Base-by-base conservation (phyloP, 352 stramenopile genomes). In the Phytopythium mirpurense region DNA sequence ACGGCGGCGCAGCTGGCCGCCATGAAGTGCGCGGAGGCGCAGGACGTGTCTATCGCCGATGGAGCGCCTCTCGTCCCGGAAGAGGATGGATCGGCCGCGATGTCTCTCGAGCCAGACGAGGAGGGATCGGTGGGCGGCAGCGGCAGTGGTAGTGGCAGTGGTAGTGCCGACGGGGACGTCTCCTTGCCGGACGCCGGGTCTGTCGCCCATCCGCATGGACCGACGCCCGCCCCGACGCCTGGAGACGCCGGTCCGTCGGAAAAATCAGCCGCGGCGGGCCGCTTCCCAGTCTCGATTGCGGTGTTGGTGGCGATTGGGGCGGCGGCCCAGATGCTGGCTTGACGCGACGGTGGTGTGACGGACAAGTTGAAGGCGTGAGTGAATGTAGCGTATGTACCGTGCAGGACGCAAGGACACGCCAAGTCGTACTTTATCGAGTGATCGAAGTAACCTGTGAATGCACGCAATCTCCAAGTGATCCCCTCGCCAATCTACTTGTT, bases 11-110 rank as follows among this genome's bases (percentile, higher is more conserved):
- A 79, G 19, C 53, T 83, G 4, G 43, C 49, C 32, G 36, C 54
- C 19, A 68, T 83, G 57, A 57, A 51, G 18, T 83, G 72, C 48
- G 44, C 54, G n/a, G 68, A 73, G 47, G 59, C 65, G 7, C 45
- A 51, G n/a, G 29, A 51, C 4, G 45, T 38, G 29, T 14, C 45
- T 4, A 10, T 14, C 2, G 31, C 23, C 8, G 27, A 9, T 0
- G 14, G 4, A 14, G 7, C 10, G 3, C 11, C 19, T 6, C 19
- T 26, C 8, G 38, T 27, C 7, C 38, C 38, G 3, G 19, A 0
- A 10, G 12, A 16, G 38, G n/a, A n/a, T n/a, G 37, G n/a, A 19
- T 43, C 37, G 37, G n/a, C 37, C 37, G 9, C 29, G 29, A 32
- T 32, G 29, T n/a, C n/a, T n/a, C 29, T 32, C 29, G 37, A 43